Evolutionary conservation across 345 rosid species (phyloP).

Genomic region (Odontarrhena argentea): DNA sequence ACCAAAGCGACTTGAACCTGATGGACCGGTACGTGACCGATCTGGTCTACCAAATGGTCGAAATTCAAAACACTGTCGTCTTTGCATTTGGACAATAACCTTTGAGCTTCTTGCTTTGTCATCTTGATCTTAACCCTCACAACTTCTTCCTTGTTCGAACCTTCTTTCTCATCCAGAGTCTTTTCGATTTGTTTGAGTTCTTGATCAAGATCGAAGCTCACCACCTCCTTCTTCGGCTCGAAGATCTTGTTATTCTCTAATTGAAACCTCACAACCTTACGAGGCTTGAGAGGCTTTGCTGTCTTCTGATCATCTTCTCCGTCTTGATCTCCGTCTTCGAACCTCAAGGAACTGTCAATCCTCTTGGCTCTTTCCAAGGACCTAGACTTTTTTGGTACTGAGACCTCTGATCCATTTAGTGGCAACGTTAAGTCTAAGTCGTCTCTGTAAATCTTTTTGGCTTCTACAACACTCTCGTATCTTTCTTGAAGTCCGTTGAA

Average conservation of each 20-base stretch:
- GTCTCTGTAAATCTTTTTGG: slow-evolving; percentile 32
- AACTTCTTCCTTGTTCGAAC: slow-evolving; percentile 25
- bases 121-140: slow-evolving; percentile 64
- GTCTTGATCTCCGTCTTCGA: slow-evolving; percentile 44
- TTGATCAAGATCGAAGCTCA: slow-evolving; percentile 18
- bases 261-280: slow-evolving; percentile 42
- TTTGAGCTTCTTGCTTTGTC: slow-evolving; percentile 62
- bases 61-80: slow-evolving; percentile 57
- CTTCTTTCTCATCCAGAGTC: slow-evolving; percentile 26
- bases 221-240: slow-evolving; percentile 24
- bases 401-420: slow-evolving; percentile 25
- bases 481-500: slow-evolving; percentile 39
- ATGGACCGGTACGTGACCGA: slow-evolving; percentile 47
- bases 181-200: slow-evolving; percentile 25
- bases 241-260: slow-evolving; percentile 38
- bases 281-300: slow-evolving; percentile 33
- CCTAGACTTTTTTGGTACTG: slow-evolving; percentile 35
- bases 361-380: slow-evolving; percentile 37
- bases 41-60: slow-evolving; percentile 51
- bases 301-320: slow-evolving; percentile 23
- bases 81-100: slow-evolving; percentile 51
- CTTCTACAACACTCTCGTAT: slow-evolving; percentile 21
- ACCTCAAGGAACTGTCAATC: slow-evolving; percentile 31
- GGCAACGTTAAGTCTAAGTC: slow-evolving; percentile 35
- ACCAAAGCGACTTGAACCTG: slow-evolving; percentile 45